Evolutionary conservation across 169 alveolate species (phyloP), one percentile per base, ranked within the genome.

Genomic region (Plasmodium cynomolgi): DNA sequence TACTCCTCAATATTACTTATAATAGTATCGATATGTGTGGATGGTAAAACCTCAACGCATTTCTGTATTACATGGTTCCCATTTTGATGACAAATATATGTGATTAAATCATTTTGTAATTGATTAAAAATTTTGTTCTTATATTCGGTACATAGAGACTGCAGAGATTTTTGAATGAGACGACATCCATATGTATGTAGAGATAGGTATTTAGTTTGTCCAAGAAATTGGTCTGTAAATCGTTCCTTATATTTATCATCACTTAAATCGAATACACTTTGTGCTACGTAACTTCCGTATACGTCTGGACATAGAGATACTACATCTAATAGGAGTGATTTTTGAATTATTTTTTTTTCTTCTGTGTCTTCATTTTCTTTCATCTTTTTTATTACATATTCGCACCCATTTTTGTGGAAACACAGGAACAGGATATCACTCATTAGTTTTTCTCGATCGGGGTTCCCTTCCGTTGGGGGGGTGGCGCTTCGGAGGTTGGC

Each of bases 201-300:
- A 8, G 95, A 47, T 29, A 91, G 62, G 75, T 44, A 81, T 20
- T 81, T 82, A 6, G 95, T 83, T 34, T 91, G 84, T 44, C 23
- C 39, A 29, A 91, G 84, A 74, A 81, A 82, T 34, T 47, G 73
- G 50, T 82, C 92, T 20, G 95, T 82, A 82, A 91, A 91, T 9
- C 79, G 50, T 72, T 91, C 84, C 80, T 91, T 81, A 56, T 91
- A 91, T n/a, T 73, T 81, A 33, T 81, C 92, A 34, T 82, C 91
- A 17, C 83, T 83, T 50, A 91, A 72, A 73, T 91, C 95, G 77
- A 37, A 91, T 15, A 91, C 47, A 37, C 92, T 91, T 23, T 91
- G 95, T n/a, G 95, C 95, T 29, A 91, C 95, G 75, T 91, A 91
- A 91, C 88, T 81, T 44, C 95, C 95, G 75, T 82, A 91, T 6